Evolutionary conservation across 306 rosid genomes (phyloP).

Genomic region (Cicer arietinum): DNA sequence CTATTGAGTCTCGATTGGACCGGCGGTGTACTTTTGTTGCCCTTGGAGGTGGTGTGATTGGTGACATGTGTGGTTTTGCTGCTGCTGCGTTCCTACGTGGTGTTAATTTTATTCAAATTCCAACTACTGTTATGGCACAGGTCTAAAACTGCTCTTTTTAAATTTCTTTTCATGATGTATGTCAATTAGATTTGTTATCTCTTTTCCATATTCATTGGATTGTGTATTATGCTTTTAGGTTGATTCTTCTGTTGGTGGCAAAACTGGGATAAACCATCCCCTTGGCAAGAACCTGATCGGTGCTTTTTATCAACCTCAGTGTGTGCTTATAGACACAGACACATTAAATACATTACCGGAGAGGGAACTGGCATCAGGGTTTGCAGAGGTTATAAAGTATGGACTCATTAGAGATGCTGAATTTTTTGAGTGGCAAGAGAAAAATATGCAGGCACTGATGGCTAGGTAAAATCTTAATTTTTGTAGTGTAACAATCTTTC

Average conservation of each 20-base stretch:
- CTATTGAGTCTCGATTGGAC: conserved; percentile 82
- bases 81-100: conserved; percentile 90
- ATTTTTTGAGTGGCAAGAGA: conserved; percentile 97
- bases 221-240: conserved; percentile 60
- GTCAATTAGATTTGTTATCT: conserved; percentile 9
- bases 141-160: conserved; percentile 47
- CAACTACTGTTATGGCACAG: conserved; percentile 97
- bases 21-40: conserved; percentile 88
- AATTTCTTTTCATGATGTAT: not conserved
- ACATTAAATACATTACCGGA: conserved; percentile 82
- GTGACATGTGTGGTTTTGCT: conserved; percentile 96
- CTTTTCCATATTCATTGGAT: not conserved
- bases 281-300: conserved; percentile 97
- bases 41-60: conserved; percentile 97
- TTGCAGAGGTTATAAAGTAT: conserved; percentile 92
- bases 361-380: conserved; percentile 88
- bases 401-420: conserved; percentile 92
- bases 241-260: conserved; percentile 99
- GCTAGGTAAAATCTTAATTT: conserved; percentile 59
- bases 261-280: conserved; percentile 92
- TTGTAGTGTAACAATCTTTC: conserved; percentile 16
- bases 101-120: conserved; percentile 95
- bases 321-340: conserved; percentile 91
- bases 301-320: conserved; percentile 93
- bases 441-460: conserved; percentile 75